Base-by-base conservation (phyloP, 352 stramenopile genomes). In the Albugo laibachii region DNA sequence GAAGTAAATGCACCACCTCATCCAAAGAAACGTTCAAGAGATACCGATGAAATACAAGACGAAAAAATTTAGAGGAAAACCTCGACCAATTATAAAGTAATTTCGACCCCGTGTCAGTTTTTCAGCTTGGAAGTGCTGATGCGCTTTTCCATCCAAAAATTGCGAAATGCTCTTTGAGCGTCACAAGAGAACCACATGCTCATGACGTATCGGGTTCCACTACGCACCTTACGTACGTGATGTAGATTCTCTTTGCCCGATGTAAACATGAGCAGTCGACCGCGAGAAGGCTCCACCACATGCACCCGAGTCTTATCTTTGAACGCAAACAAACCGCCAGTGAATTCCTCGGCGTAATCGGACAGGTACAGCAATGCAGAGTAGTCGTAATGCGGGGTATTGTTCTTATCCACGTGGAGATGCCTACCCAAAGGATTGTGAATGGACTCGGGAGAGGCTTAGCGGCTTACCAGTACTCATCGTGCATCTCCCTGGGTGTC, bases 181-280 rank as follows among this genome's bases (percentile, higher is more conserved):
- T 96, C 78, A 56, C 84, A 96, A n/a, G 83, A 84, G 54, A 96
- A 96, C 85, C 85, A 96, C 59, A 96, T 84, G 47, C 71, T 91
- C 62, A 96, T 68, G 24, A 87, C 76, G 53, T 89, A 94, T 16
- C 85, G 72, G 38, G 61, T 75, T 37, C 85, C 85, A 0, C 61
- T 79, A 45, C 78, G 63, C 1, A 83, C 63, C 36, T 74, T 68
- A 62, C 75, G 61, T 49, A 89, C 77, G n/a, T 65, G 61, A 48
- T 96, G 85, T 39, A 80, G 42, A 56, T 96, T 95, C 55, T 95
- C 85, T 27, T 76, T 67, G 21, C 79, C 72, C 13, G 78, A 77
- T n/a, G 76, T 86, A 57, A 96, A 96, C 58, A 92, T 87, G 61
- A 93, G 75, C 42, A 95, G 61, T 3, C 82, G 68, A 0, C 61